phyloP scores from a whole-genome alignment of 1,284 basidiomycete species.

The Volvariella surrecta region DNA sequence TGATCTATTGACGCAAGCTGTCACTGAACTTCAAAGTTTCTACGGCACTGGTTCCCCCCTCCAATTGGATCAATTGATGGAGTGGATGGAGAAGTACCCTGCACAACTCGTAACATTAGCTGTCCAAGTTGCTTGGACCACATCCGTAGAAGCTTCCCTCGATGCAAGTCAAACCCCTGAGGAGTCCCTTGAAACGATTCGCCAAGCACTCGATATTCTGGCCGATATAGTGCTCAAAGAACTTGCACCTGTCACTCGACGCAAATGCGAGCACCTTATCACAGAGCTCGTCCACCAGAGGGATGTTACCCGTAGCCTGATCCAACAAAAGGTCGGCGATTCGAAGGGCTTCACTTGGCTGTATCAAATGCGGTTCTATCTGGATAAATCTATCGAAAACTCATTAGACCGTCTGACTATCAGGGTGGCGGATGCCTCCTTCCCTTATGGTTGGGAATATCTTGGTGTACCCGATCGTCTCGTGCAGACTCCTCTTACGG shows the following conservation, averaged over 20 bases:
- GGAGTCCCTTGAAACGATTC: slow-evolving; percentile 66
- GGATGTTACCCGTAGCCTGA: slow-evolving; percentile 83
- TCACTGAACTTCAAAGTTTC: slow-evolving; percentile 74
- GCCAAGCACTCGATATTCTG: slow-evolving; percentile 84
- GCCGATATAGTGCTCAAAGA: slow-evolving; percentile 95
- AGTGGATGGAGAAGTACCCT: slow-evolving; percentile 90
- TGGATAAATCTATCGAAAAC: slow-evolving; percentile 63
- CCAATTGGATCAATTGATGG: slow-evolving; percentile 62
- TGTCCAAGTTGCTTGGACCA: slow-evolving; percentile 92
- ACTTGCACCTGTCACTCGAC: slow-evolving; percentile 80
- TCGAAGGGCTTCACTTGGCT: slow-evolving; percentile 85
- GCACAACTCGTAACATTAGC: slow-evolving; percentile 95
- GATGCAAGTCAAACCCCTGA: slow-evolving; percentile 50
- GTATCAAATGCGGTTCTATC: slow-evolving; percentile 98
- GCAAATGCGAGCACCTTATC: slow-evolving; percentile 98
- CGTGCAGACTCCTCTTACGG: slow-evolving; percentile 98
- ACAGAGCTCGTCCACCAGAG: slow-evolving; percentile 98
- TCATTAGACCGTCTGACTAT: slow-evolving; percentile 78
- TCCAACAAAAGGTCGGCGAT: slow-evolving; percentile 58
- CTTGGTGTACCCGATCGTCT: slow-evolving; percentile 94
- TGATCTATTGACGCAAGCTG: slow-evolving; percentile 69
- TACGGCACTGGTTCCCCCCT: slow-evolving; percentile 61
- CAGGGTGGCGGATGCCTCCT: slow-evolving; percentile 85
- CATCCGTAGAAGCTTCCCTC: slow-evolving; percentile 72
- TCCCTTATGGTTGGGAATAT: slow-evolving; percentile 99